Conservation (phyloP, 345 rosid genomes). For the Gossypium thurberi region DNA sequence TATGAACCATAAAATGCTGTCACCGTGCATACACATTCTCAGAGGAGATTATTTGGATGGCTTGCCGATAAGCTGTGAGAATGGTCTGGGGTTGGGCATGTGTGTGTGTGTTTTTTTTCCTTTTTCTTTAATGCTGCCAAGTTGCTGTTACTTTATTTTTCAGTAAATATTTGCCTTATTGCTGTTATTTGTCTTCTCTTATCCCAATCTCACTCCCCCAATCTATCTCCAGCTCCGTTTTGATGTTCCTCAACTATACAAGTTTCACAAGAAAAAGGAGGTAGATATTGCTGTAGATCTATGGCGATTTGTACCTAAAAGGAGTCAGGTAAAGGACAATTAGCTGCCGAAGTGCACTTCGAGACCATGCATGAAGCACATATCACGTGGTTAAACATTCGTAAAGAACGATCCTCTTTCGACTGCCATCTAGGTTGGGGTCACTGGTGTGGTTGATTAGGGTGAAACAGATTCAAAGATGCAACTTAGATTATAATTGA, state of each 20-base stretch:
- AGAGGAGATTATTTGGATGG: background rate
- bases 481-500: background rate
- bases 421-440: background rate
- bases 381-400: background rate
- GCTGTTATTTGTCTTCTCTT: background rate
- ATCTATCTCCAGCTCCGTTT: slow-evolving; percentile 53
- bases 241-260: slow-evolving; percentile 74
- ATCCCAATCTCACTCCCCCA: background rate
- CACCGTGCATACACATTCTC: background rate
- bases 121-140: background rate
- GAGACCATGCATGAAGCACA: background rate
- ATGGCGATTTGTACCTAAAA: slow-evolving; percentile 80
- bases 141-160: background rate
- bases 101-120: background rate
- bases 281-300: slow-evolving; percentile 90
- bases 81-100: background rate
- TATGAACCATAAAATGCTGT: background rate
- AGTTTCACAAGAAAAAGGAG: slow-evolving; percentile 81
- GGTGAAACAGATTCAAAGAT: background rate
- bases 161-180: slow-evolving; percentile 4
- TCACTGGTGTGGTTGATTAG: background rate
- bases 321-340: slow-evolving; percentile 11
- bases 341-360: background rate
- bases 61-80: background rate
- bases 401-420: background rate